These are phyloP conservation scores for Stephania cephalantha DNA, from an alignment of 164 flowering plant genomes.

Conservation along the genomic window DNA sequence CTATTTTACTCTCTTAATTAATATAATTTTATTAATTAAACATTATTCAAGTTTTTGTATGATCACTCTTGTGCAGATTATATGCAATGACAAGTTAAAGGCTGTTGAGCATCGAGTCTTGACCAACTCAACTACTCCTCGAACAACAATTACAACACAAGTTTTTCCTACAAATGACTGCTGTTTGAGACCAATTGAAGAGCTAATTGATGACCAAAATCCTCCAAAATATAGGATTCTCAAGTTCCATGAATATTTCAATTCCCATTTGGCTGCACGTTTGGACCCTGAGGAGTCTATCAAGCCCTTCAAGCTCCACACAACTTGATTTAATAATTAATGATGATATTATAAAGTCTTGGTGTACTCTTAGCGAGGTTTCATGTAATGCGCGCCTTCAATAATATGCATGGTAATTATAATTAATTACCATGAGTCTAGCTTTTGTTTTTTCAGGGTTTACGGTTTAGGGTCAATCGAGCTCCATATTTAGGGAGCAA, in stretches of 20 bases:
- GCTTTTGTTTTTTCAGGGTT: no score
- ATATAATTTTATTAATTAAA: no score
- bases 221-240: slow-evolving; percentile 19
- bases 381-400: no score
- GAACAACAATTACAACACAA: slow-evolving; percentile 25
- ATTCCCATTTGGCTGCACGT: neutral
- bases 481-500: no score
- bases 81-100: slow-evolving; percentile 31
- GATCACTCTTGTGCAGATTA: slow-evolving; percentile 16
- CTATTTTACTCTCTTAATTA: no score
- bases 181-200: slow-evolving; percentile 21
- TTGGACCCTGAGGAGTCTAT: neutral
- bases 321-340: no score
- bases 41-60: no score
- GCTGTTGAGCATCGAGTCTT: slow-evolving; percentile 36
- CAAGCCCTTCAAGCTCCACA: slow-evolving; percentile 4
- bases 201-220: slow-evolving; percentile 11
- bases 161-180: slow-evolving; percentile 15
- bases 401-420: no score
- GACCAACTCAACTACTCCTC: slow-evolving; percentile 17
- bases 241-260: slow-evolving; percentile 17
- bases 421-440: no score
- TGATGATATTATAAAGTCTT: no score
- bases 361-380: no score
- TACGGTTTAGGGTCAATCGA: no score